These are phyloP conservation scores for Oropetium thomaeum DNA, from an alignment of 176 grass and related monocot species.

Conservation along the genomic window DNA sequence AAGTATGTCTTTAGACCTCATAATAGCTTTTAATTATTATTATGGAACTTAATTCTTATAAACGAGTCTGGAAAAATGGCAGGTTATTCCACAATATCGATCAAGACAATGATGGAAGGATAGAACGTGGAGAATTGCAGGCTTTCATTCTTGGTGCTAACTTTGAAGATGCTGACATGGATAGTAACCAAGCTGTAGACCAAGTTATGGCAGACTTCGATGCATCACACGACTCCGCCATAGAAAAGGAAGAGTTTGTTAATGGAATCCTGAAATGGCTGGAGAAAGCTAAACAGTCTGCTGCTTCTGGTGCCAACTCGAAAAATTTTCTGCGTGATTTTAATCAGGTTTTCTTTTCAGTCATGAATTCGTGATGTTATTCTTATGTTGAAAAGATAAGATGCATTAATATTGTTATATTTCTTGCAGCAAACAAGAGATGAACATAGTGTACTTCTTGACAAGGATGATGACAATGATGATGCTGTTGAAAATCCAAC, in stretches of 20 bases:
- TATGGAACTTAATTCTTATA: background rate
- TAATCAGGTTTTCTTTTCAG: constrained; percentile 32
- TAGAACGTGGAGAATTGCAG: constrained; percentile 61
- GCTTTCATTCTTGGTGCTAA: constrained; percentile 69
- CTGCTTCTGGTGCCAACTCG: constrained; percentile 33
- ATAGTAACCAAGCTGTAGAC: constrained; percentile 47
- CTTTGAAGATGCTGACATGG: constrained; percentile 60
- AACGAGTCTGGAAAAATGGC: constrained; percentile 18
- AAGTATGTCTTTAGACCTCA: constrained; percentile 47
- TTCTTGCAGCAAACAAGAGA: constrained; percentile 71
- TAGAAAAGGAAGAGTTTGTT: constrained; percentile 61
- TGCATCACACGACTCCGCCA: constrained; percentile 42
- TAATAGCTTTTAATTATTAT: constrained; percentile 2
- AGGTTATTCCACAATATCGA: constrained; percentile 82
- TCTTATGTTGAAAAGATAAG: background rate
- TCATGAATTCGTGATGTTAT: background rate
- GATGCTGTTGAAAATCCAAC: constrained; percentile 57
- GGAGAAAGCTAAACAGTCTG: constrained; percentile 41
- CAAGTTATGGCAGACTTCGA: constrained; percentile 73
- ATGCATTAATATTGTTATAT: background rate
- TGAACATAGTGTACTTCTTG: constrained; percentile 51
- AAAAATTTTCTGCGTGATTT: constrained; percentile 60
- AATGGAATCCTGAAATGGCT: constrained; percentile 61
- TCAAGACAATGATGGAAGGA: constrained; percentile 50
- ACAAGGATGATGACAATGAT: constrained; percentile 43